Conservation (phyloP, 192 early-diverging fungal genomes). For the Spizellomyces punctatus region DNA sequence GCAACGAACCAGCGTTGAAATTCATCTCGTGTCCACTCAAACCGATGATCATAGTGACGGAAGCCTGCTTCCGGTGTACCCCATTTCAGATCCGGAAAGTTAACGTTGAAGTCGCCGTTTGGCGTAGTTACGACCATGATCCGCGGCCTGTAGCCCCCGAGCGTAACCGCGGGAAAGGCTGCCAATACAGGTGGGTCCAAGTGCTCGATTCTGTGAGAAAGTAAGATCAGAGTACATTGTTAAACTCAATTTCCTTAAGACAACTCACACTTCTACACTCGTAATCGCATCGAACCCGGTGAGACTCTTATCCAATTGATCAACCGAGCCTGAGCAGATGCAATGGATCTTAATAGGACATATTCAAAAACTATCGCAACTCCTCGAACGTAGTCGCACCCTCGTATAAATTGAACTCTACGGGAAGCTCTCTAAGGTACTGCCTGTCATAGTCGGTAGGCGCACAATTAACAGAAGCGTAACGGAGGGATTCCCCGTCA, state of each 20-base stretch:
- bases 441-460: constrained; percentile 63
- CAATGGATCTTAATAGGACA: no score
- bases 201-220: constrained; percentile 73
- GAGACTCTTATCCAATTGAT: constrained; percentile 52
- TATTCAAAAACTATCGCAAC: not conserved
- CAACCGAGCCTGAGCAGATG: constrained; percentile 51
- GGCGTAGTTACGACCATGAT: constrained; percentile 50
- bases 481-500: constrained; percentile 40
- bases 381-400: constrained; percentile 41
- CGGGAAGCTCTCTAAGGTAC: constrained; percentile 59
- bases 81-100: constrained; percentile 78
- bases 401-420: constrained; percentile 67
- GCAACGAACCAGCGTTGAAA: constrained; percentile 73
- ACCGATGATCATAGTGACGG: constrained; percentile 87
- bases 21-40: constrained; percentile 92
- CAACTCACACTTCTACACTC: constrained; percentile 70
- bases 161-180: constrained; percentile 58
- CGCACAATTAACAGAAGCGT: constrained; percentile 52
- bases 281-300: constrained; percentile 71
- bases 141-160: constrained; percentile 71
- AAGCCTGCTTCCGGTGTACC: constrained; percentile 64
- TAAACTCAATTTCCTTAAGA: not conserved
- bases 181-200: constrained; percentile 60
- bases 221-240: not conserved
- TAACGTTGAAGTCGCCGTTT: constrained; percentile 90